A percentile compares a stretch with the other conserved stretches of the same genome.
These are phyloP conservation scores for Didymella exigua DNA, from an alignment of 2,329 filamentous ascomycete genomes.

Conservation along the genomic window DNA sequence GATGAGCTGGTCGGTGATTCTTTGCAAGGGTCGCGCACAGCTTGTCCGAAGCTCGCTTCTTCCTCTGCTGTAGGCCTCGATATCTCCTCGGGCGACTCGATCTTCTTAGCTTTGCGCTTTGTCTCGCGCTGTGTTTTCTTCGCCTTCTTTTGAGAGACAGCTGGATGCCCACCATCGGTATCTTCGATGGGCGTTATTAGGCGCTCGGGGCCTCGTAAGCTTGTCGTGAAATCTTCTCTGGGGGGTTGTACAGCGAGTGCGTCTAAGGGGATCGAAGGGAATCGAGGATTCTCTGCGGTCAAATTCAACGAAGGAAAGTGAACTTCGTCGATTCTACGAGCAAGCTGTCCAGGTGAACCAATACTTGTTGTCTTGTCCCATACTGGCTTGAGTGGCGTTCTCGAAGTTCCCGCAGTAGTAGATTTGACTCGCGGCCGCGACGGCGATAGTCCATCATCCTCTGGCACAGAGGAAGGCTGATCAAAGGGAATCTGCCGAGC, in stretches of 20 bases:
- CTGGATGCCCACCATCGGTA: neutral
- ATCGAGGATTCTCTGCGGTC: neutral
- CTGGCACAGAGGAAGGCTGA: neutral
- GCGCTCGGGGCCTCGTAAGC: neutral
- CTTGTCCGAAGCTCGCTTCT: neutral
- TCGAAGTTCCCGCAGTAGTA: neutral
- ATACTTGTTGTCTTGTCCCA: neutral
- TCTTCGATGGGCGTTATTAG: neutral
- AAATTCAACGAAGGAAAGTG: neutral
- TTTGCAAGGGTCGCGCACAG: neutral
- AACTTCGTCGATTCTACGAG: neutral
- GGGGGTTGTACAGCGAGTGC: neutral
- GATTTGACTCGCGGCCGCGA: neutral
- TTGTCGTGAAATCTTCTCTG: neutral
- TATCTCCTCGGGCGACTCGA: neutral
- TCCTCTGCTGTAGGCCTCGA: neutral
- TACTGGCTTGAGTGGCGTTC: neutral
- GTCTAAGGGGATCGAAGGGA: neutral
- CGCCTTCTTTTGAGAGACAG: conserved; percentile 31
- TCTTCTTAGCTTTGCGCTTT: conserved; percentile 32
- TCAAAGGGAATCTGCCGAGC: neutral
- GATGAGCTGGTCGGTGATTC: neutral
- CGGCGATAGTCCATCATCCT: neutral
- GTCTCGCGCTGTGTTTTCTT: conserved; percentile 29
- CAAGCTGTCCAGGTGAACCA: too few relatives aligned